Evolutionary conservation across 2,329 filamentous ascomycete species (phyloP).

Genomic region (Fusarium chuoi): DNA sequence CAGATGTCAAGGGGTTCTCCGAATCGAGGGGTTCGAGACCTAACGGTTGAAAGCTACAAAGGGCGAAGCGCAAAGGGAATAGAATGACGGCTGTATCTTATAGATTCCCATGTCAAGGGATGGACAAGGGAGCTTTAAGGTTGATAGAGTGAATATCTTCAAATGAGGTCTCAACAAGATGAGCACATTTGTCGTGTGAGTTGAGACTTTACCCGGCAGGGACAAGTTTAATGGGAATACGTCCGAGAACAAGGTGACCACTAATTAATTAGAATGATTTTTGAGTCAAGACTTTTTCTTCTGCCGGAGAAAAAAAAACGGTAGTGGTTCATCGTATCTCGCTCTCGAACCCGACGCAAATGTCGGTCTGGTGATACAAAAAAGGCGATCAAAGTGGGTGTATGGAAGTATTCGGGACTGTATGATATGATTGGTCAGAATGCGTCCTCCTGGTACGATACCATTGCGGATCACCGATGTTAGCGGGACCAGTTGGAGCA

Average conservation of each 20-base stretch:
- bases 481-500: constrained; percentile 37
- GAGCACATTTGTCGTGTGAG: constrained; percentile 11
- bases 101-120: constrained; percentile 39
- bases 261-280: neutral
- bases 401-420: constrained; percentile 23
- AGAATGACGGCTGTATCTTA: constrained; percentile 29
- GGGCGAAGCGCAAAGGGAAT: constrained; percentile 22
- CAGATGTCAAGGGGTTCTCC: constrained; percentile 23
- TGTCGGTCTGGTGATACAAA: constrained; percentile 40
- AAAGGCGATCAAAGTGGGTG: constrained; percentile 30
- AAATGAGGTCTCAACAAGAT: constrained; percentile 5
- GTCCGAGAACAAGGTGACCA: constrained; percentile 17
- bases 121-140: constrained; percentile 12
- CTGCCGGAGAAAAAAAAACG: constrained; percentile 15
- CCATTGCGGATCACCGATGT: constrained; percentile 40
- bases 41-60: constrained; percentile 19
- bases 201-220: constrained; percentile 13
- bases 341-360: constrained; percentile 26
- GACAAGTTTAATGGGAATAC: constrained; percentile 1
- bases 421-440: constrained; percentile 36
- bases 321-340: constrained; percentile 8
- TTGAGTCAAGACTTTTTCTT: constrained; percentile 6
- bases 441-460: constrained; percentile 33
- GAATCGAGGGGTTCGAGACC: constrained; percentile 23
- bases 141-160: neutral